Base-by-base conservation (phyloP, 352 stramenopile species). In the Lagenidium sp. region DNA sequence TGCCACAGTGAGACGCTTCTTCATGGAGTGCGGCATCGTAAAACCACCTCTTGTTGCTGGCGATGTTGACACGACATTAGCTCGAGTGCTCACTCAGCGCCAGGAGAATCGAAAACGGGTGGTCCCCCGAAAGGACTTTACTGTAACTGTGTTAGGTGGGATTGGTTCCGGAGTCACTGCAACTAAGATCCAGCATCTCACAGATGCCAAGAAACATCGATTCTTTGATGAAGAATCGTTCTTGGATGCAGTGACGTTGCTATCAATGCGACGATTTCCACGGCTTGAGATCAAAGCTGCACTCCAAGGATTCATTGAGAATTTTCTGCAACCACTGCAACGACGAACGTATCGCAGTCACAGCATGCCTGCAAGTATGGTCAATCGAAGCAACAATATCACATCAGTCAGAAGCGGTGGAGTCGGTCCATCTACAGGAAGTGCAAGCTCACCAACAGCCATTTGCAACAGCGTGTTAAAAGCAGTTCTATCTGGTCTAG, bases 151-250 rank as follows among this genome's bases (percentile, higher is more conserved):
- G 0, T 50, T 51, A 16, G 50, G 50, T 20, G 43, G 36, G 22
- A 34, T 41, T 20, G 31, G 37, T 8, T 38, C 8, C 8, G 28
- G 28, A 32, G 28, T 32, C 15, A 31, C 19, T 11, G 44, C 28
- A 2, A n/a, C n/a, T n/a, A n/a, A n/a, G n/a, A n/a, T n/a, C n/a
- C n/a, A n/a, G n/a, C n/a, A n/a, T n/a, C n/a, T n/a, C n/a, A n/a
- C n/a, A n/a, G 67, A 83, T 15, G 53, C 44, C 18, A 71, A 66
- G 36, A 57, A 58, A 15, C 78, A 68, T 28, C 68, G 78, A 2
- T 88, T 78, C 36, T 90, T 90, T 41, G 71, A 69, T 32, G 60
- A 72, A 26, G 68, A 79, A 39, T 44, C 66, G 13, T 90, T 88
- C 45, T 85, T 81, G 23, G 73, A 90, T 41, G 72, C 75, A 4